These are phyloP conservation scores for Oenanthe sinensis DNA, from an alignment of 129 eudicot species.

Conservation along the genomic window DNA sequence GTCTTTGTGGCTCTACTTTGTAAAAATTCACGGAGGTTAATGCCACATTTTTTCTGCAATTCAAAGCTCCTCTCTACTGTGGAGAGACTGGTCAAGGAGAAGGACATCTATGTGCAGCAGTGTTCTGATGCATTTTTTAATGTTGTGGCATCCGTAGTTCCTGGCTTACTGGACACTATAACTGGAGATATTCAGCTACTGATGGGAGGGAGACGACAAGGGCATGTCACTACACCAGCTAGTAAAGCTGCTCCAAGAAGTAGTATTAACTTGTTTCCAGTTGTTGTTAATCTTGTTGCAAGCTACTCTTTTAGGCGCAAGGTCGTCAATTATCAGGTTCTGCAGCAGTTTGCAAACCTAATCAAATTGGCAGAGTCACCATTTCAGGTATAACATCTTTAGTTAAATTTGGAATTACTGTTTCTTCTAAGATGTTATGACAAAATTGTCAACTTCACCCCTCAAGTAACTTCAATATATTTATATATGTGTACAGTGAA, in stretches of 20 bases:
- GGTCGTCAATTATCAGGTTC: conserved; percentile 50
- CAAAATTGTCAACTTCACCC: background rate
- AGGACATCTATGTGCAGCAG: conserved; percentile 58
- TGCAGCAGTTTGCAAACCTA: conserved; percentile 62
- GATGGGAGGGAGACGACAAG: conserved; percentile 70
- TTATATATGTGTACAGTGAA: background rate
- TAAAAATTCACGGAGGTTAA: conserved; percentile 67
- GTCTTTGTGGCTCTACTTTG: conserved; percentile 83
- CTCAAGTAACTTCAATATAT: background rate
- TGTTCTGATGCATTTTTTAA: conserved; percentile 63
- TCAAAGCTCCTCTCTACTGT: conserved; percentile 59
- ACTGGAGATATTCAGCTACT: conserved; percentile 74
- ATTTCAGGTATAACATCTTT: conserved; percentile 59
- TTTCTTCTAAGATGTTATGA: background rate
- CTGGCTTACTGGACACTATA: conserved; percentile 58
- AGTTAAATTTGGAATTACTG: background rate
- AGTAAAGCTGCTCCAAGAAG: conserved; percentile 57
- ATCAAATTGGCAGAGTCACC: conserved; percentile 70
- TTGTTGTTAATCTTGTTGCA: conserved; percentile 74
- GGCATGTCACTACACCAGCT: conserved; percentile 34
- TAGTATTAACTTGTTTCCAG: conserved; percentile 72
- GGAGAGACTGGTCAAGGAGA: conserved; percentile 79
- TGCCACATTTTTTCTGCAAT: conserved; percentile 68
- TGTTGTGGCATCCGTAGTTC: conserved; percentile 63
- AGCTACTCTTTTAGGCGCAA: conserved; percentile 59